Evolutionary conservation across 2,329 filamentous ascomycete species (phyloP), one percentile per base, ranked within the genome.

Genomic region (Colletotrichum tamarilloi): DNA sequence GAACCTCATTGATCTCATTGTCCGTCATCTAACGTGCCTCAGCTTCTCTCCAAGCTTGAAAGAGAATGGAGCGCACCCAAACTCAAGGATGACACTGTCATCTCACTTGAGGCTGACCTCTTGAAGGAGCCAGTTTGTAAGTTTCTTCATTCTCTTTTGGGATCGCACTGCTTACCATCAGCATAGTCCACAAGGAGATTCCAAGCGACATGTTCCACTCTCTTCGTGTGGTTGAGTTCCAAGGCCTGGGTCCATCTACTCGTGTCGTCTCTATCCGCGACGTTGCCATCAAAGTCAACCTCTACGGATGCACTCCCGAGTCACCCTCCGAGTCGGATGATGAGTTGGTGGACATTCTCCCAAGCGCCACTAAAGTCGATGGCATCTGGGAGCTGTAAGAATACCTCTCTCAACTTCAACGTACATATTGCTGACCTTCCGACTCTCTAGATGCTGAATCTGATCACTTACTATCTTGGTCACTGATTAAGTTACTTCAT

Each of bases 361-460:
- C 70, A 24, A 24, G 14, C 26, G 32, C 67, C 24, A 49, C 67
- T 19, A 49, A 53, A 19, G 22, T 65, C 3, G 71, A 73, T 11
- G 67, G 67, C 28, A n/a, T 71, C 9, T 73, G 71, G 71, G 67
- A 73, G 32, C 30, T 71, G 71, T 73, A 35, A 30, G 67, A 12
- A 30, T 65, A 1, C 55, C 46, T 8, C 5, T 28, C 16, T 32
- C 35, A 4, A 2, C 2, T 14, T 3, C 14, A 9, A 2, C 14
- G 52, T 52, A 57, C n/a, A 12, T 4, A 42, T 57, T 26, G 38
- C 32, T 73, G 30, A 73, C 67, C 24, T 9, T 7, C 1, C 1
- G 2, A 2, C 11, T 9, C 57, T 11, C 4, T 16, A 73, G 70
- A 30, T 73, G 70, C 8, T 73, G 56, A 73, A 56, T 42, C 8